These are phyloP conservation scores for Golubevia sp. DNA, from an alignment of 1,284 basidiomycete species.

Conservation along the genomic window DNA sequence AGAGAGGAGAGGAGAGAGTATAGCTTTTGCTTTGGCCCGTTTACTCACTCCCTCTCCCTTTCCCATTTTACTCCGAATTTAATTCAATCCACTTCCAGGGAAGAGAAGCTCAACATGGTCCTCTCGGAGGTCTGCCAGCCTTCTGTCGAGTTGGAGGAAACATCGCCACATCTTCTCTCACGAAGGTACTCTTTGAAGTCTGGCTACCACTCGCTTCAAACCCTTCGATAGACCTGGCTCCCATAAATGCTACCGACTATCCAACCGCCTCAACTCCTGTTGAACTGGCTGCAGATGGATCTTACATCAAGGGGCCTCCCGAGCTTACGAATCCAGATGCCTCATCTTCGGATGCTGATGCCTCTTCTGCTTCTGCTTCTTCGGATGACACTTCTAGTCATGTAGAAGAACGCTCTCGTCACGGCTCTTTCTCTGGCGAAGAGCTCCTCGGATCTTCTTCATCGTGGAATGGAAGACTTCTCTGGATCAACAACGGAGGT, in stretches of 20 bases:
- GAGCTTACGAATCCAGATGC: not conserved
- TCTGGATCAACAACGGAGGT: conserved; percentile 19
- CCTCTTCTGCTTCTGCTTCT: no score
- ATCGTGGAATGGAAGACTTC: conserved; percentile 22
- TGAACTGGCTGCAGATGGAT: not conserved
- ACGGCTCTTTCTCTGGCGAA: no score
- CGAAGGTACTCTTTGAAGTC: conserved; percentile 16
- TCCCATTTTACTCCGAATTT: no score
- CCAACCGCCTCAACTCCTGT: conserved; percentile 20
- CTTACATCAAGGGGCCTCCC: conserved; percentile 1
- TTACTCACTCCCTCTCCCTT: no score
- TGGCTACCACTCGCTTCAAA: conserved; percentile 17
- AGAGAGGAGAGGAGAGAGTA: no score
- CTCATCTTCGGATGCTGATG: no score
- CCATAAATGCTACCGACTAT: conserved; percentile 14
- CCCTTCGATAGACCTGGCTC: conserved; percentile 6
- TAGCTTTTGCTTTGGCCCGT: no score
- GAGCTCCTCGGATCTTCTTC: not conserved
- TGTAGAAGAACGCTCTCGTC: no score
- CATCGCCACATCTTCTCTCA: conserved; percentile 12
- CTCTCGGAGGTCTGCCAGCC: conserved; percentile 19
- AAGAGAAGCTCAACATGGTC: conserved; percentile 6
- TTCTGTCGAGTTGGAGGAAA: conserved; percentile 22
- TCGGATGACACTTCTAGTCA: no score
- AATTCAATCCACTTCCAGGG: no score